Conservation (phyloP, 2,329 filamentous ascomycete genomes). For the Neonectria neomacrospora region DNA sequence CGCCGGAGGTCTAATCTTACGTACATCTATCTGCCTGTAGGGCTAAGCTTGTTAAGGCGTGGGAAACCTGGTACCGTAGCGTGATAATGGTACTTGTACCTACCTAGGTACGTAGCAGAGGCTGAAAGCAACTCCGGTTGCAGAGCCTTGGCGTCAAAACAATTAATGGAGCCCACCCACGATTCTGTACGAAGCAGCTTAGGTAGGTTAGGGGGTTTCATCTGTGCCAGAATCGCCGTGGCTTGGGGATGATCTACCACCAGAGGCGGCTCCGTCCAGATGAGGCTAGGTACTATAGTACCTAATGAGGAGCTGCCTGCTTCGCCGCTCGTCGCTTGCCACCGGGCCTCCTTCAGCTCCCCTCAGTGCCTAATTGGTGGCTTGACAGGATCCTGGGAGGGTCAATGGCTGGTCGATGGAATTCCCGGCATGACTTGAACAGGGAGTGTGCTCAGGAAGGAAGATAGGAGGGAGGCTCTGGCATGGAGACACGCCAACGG, state of each 20-base stretch:
- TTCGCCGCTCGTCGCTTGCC: background rate
- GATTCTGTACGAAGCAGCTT: background rate
- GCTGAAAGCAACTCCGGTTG: constrained; percentile 15
- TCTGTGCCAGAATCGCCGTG: constrained; percentile 9
- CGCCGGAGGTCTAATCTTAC: constrained; percentile 32
- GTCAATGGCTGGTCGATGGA: constrained; percentile 3
- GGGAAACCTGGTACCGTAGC: background rate
- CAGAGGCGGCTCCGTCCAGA: constrained; percentile 7
- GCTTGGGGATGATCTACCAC: constrained; percentile 15
- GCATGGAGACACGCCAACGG: constrained; percentile 7
- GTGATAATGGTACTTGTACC: no score
- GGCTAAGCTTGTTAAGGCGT: background rate
- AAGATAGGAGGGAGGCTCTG: constrained; percentile 4
- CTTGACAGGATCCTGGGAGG: constrained; percentile 5
- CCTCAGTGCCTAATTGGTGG: constrained; percentile 1
- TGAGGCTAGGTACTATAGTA: no score
- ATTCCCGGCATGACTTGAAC: background rate
- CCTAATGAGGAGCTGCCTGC: constrained; percentile 5
- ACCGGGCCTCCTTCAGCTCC: constrained; percentile 7
- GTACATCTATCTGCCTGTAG: constrained; percentile 13
- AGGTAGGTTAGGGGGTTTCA: background rate
- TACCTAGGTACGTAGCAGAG: no score
- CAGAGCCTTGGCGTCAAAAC: background rate
- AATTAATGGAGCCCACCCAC: constrained; percentile 2
- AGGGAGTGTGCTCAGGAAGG: constrained; percentile 1